These are phyloP conservation scores for Epicoccum sorghinum DNA, from an alignment of 2,329 filamentous ascomycete species.

Conservation along the genomic window DNA sequence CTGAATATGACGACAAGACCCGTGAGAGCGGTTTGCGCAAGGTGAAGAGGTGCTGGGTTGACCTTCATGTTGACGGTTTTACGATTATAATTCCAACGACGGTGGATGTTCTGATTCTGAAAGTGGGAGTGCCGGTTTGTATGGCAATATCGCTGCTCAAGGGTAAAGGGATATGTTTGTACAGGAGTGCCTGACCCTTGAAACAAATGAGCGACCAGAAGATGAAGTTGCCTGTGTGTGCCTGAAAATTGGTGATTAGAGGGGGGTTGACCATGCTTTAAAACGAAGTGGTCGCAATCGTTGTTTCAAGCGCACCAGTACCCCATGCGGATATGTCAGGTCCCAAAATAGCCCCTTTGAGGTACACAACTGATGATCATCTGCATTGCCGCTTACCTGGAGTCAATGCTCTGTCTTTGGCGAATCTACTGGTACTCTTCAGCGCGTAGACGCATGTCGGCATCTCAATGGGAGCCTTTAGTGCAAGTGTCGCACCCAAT, in stretches of 20 bases:
- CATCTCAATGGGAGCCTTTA: not conserved
- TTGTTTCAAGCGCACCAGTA: conserved; percentile 32
- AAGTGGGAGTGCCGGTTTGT: conserved; percentile 3
- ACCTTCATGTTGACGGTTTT: conserved; percentile 38
- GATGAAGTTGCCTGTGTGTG: conserved; percentile 19
- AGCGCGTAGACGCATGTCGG: conserved; percentile 37
- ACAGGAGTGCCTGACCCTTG: conserved; percentile 34
- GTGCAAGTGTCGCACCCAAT: conserved; percentile 3
- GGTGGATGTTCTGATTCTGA: not conserved
- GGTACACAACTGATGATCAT: conserved; percentile 22
- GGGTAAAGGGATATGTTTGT: not conserved
- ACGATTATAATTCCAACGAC: not conserved
- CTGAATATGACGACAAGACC: conserved; percentile 48
- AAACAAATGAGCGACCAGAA: conserved; percentile 30
- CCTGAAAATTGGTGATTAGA: conserved; percentile 28
- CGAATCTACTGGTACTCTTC: conserved; percentile 15
- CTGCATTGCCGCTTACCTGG: conserved; percentile 30
- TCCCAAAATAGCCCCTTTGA: conserved; percentile 26
- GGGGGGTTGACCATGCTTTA: conserved; percentile 39
- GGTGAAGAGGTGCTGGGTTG: conserved; percentile 46
- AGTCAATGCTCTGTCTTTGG: conserved; percentile 9
- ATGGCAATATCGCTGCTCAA: not conserved
- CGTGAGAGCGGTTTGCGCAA: conserved; percentile 43
- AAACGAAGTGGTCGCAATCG: conserved; percentile 40
- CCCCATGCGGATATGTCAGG: conserved; percentile 9